phyloP scores from a whole-genome alignment of 2,329 filamentous ascomycete species.

The Colletotrichum lentis region DNA sequence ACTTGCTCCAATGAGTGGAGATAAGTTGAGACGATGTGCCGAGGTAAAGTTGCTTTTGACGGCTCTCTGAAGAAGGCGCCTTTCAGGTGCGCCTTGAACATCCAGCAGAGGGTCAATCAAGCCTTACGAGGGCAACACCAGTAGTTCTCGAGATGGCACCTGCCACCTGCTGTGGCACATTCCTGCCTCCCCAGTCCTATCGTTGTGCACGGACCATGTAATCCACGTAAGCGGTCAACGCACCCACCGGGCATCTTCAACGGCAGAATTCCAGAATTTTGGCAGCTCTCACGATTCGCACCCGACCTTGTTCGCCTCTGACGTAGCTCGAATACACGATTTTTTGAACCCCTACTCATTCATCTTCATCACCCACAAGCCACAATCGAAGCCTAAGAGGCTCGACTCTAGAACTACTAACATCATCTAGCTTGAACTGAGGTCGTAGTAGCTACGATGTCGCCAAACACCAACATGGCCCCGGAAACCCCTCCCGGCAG shows the following conservation, averaged over 20 bases:
- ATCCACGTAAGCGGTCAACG: slow-evolving; percentile 13
- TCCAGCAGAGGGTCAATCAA: too few relatives aligned
- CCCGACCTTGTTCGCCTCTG: background rate
- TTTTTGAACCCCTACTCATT: too few relatives aligned
- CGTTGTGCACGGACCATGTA: background rate
- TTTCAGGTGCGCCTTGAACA: too few relatives aligned
- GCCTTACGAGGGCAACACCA: too few relatives aligned
- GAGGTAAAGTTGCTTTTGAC: too few relatives aligned
- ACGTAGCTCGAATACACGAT: background rate
- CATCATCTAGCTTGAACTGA: background rate
- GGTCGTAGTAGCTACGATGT: slow-evolving; percentile 38
- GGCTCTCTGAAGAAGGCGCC: too few relatives aligned
- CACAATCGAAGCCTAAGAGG: background rate
- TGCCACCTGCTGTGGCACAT: too few relatives aligned
- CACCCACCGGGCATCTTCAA: background rate
- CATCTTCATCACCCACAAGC: background rate
- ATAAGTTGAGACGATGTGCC: too few relatives aligned
- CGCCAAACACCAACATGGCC: slow-evolving; percentile 49
- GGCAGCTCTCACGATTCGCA: background rate
- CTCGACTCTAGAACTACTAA: background rate
- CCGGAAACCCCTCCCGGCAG: slow-evolving; percentile 61
- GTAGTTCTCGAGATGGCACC: too few relatives aligned
- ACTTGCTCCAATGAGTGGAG: too few relatives aligned
- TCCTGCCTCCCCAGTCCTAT: too few relatives aligned
- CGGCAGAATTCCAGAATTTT: slow-evolving; percentile 36